phyloP scores from a whole-genome alignment of 192 early-diverging fungal genomes.

The Backusella sp. region DNA sequence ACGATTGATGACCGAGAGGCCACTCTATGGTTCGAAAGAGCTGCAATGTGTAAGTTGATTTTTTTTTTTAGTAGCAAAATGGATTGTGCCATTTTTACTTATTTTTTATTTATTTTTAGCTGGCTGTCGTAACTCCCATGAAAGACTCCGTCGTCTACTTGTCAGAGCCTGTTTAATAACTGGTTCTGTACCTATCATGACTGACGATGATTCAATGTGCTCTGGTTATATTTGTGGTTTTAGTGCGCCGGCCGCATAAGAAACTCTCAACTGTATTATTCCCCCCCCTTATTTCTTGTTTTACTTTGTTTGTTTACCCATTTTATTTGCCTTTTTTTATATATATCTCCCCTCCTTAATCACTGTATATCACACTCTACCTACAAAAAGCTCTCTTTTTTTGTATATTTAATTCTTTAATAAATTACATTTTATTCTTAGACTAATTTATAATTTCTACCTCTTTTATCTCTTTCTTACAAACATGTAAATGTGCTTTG shows the following conservation, averaged over 20 bases:
- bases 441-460: not conserved
- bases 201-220: constrained; percentile 13
- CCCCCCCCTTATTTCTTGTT: not conserved
- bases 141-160: constrained; percentile 26
- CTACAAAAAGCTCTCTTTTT: not conserved
- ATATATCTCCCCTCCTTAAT: too few relatives aligned
- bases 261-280: constrained; percentile 13
- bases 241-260: constrained; percentile 38
- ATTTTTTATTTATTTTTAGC: not conserved
- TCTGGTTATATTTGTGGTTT: constrained; percentile 27
- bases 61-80: not conserved
- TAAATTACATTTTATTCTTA: not conserved
- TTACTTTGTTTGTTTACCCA: not conserved
- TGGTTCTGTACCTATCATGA: not conserved
- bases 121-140: constrained; percentile 34
- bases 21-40: constrained; percentile 31
- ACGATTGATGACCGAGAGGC: constrained; percentile 22
- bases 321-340: not conserved
- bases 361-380: not conserved
- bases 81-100: not conserved
- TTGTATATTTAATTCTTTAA: not conserved
- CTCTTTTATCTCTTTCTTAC: not conserved
- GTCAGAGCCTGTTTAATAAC: constrained; percentile 31
- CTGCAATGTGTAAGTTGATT: constrained; percentile 26
- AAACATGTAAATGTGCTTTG: not conserved